Percentiles rank a stretch among this genome's conserved stretches.
phyloP scores from a whole-genome alignment of 805 yeast species.

The Metahyphopichia silvanorum region DNA sequence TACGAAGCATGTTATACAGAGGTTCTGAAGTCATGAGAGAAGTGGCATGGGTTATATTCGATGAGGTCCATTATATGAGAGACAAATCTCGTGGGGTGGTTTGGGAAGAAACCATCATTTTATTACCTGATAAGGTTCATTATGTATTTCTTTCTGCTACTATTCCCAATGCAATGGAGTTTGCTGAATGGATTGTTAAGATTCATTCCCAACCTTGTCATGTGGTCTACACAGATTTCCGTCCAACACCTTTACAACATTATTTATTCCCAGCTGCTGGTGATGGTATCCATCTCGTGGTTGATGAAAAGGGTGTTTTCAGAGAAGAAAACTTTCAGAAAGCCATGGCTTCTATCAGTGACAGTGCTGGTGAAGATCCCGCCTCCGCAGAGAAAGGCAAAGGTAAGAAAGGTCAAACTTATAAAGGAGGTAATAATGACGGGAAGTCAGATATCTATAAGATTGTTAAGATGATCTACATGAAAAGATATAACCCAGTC shows the following conservation, averaged over 20 bases:
- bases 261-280: constrained; percentile 98
- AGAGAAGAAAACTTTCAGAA: constrained; percentile 98
- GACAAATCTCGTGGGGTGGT: constrained; percentile 98
- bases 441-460: constrained; percentile 86
- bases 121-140: constrained; percentile 93
- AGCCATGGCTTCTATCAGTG: constrained; percentile 93
- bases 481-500: constrained; percentile 94
- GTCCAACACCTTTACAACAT: constrained; percentile 98
- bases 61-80: constrained; percentile 98
- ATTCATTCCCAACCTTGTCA: constrained; percentile 97
- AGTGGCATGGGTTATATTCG: constrained; percentile 98
- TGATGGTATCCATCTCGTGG: constrained; percentile 95
- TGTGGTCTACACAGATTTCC: constrained; percentile 96
- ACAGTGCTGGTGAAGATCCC: constrained; percentile 82
- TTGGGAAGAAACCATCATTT: constrained; percentile 97
- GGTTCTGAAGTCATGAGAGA: constrained; percentile 98
- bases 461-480: constrained; percentile 97
- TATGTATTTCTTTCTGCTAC: constrained; percentile 94
- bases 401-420: constrained; percentile 76
- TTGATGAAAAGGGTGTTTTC: constrained; percentile 93
- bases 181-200: constrained; percentile 97
- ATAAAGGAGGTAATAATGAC: constrained; percentile 81
- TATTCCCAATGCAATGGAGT: constrained; percentile 96
- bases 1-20: constrained; percentile 92
- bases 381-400: constrained; percentile 52